Conservation (phyloP, 176 grass and related monocot genomes). For the Tillandsia leiboldiana region DNA sequence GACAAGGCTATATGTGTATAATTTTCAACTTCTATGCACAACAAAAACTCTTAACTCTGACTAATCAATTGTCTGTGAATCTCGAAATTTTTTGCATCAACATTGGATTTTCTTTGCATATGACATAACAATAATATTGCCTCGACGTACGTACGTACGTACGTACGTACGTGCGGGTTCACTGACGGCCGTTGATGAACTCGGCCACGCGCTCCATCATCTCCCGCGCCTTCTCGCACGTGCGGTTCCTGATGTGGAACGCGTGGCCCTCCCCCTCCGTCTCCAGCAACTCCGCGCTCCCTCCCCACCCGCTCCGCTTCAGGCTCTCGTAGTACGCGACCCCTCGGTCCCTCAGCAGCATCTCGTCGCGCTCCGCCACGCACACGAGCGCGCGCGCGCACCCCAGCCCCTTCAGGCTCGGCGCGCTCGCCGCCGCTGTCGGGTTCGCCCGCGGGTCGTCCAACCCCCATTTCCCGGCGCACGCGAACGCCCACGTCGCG, state of each 20-base stretch:
- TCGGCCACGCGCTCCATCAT: constrained; percentile 35
- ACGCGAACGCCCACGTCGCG: constrained; percentile 34
- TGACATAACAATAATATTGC: too few relatives aligned
- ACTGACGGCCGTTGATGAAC: constrained; percentile 14
- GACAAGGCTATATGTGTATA: too few relatives aligned
- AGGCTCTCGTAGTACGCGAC: constrained; percentile 45
- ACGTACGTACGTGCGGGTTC: too few relatives aligned
- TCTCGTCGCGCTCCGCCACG: constrained; percentile 32
- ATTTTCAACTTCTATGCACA: too few relatives aligned
- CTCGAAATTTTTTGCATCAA: too few relatives aligned
- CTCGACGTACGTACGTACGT: too few relatives aligned
- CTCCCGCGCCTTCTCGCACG: constrained; percentile 34
- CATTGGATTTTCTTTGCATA: too few relatives aligned
- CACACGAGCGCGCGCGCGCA: constrained; percentile 26
- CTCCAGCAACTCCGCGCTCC: constrained; percentile 43
- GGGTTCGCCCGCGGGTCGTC: constrained; percentile 32
- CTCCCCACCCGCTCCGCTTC: constrained; percentile 43
- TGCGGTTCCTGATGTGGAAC: constrained; percentile 41
- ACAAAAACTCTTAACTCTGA: too few relatives aligned
- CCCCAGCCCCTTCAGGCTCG: constrained; percentile 5
- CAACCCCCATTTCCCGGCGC: constrained; percentile 25
- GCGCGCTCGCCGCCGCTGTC: constrained; percentile 8
- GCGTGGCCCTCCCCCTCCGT: constrained; percentile 50
- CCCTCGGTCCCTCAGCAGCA: constrained; percentile 34
- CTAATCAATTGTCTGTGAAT: too few relatives aligned